Percentiles rank a stretch among this genome's conserved stretches.
Evolutionary conservation across 2,329 filamentous ascomycete species (phyloP).

Genomic region (Diplodia scrobiculata): DNA sequence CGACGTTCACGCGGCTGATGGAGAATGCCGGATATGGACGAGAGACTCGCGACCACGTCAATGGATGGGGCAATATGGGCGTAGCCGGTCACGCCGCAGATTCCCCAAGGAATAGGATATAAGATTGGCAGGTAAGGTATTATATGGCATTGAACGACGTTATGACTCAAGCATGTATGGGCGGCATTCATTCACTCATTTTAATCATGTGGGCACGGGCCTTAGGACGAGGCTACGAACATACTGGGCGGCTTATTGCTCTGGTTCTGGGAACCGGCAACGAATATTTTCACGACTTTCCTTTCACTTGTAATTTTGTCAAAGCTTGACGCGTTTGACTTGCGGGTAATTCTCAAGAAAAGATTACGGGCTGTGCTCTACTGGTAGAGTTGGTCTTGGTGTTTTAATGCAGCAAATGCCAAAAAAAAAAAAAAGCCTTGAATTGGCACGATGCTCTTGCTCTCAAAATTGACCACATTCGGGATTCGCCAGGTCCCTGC

Average conservation of each 20-base stretch:
- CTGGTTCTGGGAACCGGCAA: constrained; percentile 14
- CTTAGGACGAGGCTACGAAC: not conserved
- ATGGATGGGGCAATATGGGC: constrained; percentile 22
- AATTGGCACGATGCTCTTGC: not conserved
- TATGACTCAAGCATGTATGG: constrained; percentile 18
- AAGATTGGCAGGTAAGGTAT: not conserved
- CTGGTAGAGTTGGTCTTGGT: constrained; percentile 23
- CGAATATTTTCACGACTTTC: constrained; percentile 1
- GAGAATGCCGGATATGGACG: constrained; percentile 44
- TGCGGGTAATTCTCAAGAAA: constrained; percentile 10
- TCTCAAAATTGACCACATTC: not conserved
- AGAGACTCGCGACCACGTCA: constrained; percentile 22
- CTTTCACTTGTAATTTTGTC: constrained; percentile 19
- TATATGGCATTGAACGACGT: constrained; percentile 17
- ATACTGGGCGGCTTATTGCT: constrained; percentile 16
- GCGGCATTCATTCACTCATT: constrained; percentile 27
- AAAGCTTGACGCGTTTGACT: constrained; percentile 23
- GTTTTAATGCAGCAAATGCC: constrained; percentile 16
- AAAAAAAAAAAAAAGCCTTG: not conserved
- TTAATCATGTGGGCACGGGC: constrained; percentile 17
- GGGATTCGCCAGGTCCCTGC: no score
- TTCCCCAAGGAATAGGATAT: constrained; percentile 24
- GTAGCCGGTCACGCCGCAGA: not conserved
- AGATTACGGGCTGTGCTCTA: constrained; percentile 5
- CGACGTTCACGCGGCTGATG: constrained; percentile 49